phyloP scores from a whole-genome alignment of 306 rosid species.

The Prinsepia uniflora region DNA sequence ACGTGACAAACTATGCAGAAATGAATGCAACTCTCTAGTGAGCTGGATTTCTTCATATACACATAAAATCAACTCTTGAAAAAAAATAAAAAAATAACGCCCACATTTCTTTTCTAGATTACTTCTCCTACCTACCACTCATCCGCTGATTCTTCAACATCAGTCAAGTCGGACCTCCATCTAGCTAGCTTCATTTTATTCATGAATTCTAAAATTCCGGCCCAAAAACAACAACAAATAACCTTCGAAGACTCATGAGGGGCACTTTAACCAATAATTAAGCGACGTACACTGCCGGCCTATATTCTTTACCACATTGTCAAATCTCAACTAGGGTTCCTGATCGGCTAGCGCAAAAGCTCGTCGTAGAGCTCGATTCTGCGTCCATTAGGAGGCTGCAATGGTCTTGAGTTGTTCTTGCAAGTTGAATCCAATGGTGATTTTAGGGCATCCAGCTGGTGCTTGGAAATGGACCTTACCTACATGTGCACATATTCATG shows the following conservation, averaged over 20 bases:
- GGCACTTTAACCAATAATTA: too few species aligned
- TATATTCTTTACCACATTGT: background rate
- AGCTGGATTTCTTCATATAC: background rate
- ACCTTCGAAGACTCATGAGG: background rate
- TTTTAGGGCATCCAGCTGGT: slow-evolving; percentile 52
- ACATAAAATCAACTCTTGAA: background rate
- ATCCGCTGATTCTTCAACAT: background rate
- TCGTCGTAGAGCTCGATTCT: slow-evolving; percentile 36
- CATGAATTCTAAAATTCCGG: background rate
- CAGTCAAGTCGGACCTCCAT: background rate
- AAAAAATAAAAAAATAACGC: background rate
- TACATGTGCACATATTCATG: slow-evolving; percentile 14
- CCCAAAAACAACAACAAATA: background rate
- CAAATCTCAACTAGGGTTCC: background rate
- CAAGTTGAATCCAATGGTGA: slow-evolving; percentile 44
- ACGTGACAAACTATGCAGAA: background rate
- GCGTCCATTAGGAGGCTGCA: slow-evolving; percentile 65
- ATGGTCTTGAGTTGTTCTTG: slow-evolving; percentile 67
- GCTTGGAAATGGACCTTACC: slow-evolving; percentile 58
- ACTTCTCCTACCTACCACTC: background rate
- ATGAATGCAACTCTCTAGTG: background rate
- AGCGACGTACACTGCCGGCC: too few species aligned
- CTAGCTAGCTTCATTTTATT: background rate
- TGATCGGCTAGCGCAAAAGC: background rate
- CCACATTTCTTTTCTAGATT: background rate